Evolutionary conservation across 2,329 filamentous ascomycete species (phyloP), one percentile per base, ranked within the genome.

Genomic region (Berkeleyomyces basicola): DNA sequence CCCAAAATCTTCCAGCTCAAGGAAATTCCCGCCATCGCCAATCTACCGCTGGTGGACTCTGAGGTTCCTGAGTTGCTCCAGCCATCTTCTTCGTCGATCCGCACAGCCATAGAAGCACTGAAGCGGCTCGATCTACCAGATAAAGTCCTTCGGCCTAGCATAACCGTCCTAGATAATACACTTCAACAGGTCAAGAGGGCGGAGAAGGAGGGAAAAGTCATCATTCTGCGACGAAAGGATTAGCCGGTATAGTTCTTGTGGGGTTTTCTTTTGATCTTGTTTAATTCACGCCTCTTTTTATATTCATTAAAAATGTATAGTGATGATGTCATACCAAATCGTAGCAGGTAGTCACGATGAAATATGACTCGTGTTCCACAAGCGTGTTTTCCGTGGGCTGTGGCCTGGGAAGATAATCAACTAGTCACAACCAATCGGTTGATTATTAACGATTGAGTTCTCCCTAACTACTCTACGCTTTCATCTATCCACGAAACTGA

Each of bases 111-210:
- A n/a, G 63, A 58, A 10, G 40, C 53, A 23, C 43, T 64, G 16
- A 40, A 44, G 3, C 23, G 44, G 11, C 46, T 64, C 3, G 31
- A 33, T 9, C 23, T 64, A 10, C 46, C 59, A 3, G 63, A 44
- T 5, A 33, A 59, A 2, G 55, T 51, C 11, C 55, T 59, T 39
- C 33, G 44, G 7, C 43, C 55, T 23, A 58, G 44, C n/a, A 46
- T 42, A 23, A 9, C 37, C 37, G 62, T 64, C 43, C 33, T 64
- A 5, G 63, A 64, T 42, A 51, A 64, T 51, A 46, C 62, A 40
- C 36, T 64, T 23, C 53, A 59, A 33, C 46, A 62, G 42, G 46
- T 46, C 37, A 61, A 62, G 42, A 31, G 16, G 7, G 63, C 63
- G 11, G 14, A 58, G 23, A 51, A 44, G 37, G 39, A 58, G 36